A percentile compares a stretch with the other conserved stretches of the same genome.
These are phyloP conservation scores for Boechera retrofracta DNA, from an alignment of 345 rosid genomes.

Conservation along the genomic window DNA sequence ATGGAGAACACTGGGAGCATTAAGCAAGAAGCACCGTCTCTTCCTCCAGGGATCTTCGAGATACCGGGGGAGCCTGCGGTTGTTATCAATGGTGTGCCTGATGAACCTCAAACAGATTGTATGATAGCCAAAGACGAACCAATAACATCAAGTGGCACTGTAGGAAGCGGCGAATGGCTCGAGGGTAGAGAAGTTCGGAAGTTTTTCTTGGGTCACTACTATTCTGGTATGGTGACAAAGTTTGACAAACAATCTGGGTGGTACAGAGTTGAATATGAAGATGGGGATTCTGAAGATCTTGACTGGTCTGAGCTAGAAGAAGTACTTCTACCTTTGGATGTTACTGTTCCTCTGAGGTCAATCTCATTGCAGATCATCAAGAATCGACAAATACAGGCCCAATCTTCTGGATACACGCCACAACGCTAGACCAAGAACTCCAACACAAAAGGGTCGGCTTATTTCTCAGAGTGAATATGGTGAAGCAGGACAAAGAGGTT, in stretches of 20 bases:
- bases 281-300: constrained; percentile 87
- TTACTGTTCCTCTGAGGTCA: constrained; percentile 65
- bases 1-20: constrained; percentile 43
- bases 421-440: constrained; percentile 21
- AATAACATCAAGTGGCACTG: constrained; percentile 44
- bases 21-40: constrained; percentile 47
- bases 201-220: constrained; percentile 57
- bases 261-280: constrained; percentile 86
- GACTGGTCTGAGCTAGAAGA: constrained; percentile 76
- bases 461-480: constrained; percentile 6
- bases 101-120: constrained; percentile 38
- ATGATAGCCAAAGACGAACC: constrained; percentile 31
- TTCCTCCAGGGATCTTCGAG: constrained; percentile 49
- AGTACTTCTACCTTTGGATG: constrained; percentile 71
- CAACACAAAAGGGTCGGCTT: background rate
- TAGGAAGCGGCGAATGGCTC: constrained; percentile 79
- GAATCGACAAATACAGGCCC: constrained; percentile 45
- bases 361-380: constrained; percentile 57
- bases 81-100: constrained; percentile 76
- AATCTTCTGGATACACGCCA: constrained; percentile 3
- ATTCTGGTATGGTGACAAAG: constrained; percentile 59
- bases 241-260: constrained; percentile 75
- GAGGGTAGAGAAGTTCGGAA: constrained; percentile 80
- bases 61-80: constrained; percentile 83
- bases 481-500: constrained; percentile 13